phyloP scores from a whole-genome alignment of 257 asterid species.

The Salvia rosmarinus region DNA sequence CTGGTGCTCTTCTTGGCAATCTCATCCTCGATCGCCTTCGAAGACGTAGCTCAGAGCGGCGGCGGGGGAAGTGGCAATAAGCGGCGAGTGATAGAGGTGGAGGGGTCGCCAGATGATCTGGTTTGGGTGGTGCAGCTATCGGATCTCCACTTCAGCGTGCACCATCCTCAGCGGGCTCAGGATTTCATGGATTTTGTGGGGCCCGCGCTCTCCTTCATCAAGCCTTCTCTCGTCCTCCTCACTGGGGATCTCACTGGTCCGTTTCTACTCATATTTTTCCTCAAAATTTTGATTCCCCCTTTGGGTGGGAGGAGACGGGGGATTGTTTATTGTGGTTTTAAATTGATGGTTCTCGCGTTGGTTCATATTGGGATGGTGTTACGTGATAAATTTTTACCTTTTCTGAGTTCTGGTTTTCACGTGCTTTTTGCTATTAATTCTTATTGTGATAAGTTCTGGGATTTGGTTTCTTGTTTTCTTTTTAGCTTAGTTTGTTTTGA shows the following conservation, averaged over 20 bases:
- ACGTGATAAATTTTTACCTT: conserved; percentile 26
- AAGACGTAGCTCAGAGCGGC: conserved; percentile 23
- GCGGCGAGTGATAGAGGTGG: conserved; percentile 48
- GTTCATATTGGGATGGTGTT: not conserved
- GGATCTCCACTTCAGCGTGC: conserved; percentile 97
- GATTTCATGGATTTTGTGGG: conserved; percentile 67
- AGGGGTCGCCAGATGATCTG: conserved; percentile 74
- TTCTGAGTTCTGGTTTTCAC: conserved; percentile 17
- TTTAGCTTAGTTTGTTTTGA: conserved; percentile 6
- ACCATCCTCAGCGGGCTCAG: conserved; percentile 79
- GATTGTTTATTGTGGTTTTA: not conserved
- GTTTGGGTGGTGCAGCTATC: conserved; percentile 96
- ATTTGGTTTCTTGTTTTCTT: conserved; percentile 9
- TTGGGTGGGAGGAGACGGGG: not conserved
- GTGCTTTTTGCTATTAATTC: not conserved
- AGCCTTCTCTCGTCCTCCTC: conserved; percentile 85
- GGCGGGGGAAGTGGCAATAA: not conserved
- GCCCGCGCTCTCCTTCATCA: conserved; percentile 75
- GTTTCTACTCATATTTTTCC: not conserved
- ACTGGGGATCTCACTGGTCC: conserved; percentile 98
- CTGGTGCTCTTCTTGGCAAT: conserved; percentile 40
- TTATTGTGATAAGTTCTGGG: conserved; percentile 11
- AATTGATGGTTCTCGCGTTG: not conserved
- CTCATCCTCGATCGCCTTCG: conserved; percentile 26
- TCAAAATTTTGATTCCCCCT: not conserved